Conservation (phyloP, 345 rosid genomes). For the Ricinus communis region DNA sequence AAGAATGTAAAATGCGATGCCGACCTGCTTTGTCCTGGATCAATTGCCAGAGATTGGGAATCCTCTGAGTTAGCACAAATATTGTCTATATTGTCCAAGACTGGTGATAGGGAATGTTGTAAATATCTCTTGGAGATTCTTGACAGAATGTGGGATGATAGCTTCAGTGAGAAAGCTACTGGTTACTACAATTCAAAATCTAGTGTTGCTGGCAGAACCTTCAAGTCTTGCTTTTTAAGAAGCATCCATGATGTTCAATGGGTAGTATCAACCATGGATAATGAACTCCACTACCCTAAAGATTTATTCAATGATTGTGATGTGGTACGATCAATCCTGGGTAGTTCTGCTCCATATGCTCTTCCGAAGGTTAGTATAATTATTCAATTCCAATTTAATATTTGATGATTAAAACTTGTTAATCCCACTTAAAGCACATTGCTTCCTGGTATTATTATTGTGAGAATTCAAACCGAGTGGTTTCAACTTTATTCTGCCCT, state of each 20-base stretch:
- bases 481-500: not conserved
- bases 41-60: conserved; percentile 77
- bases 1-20: conserved; percentile 31
- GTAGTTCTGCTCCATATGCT: conserved; percentile 74
- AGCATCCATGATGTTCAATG: conserved; percentile 57
- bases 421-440: not conserved
- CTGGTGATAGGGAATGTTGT: conserved; percentile 49
- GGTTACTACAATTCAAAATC: conserved; percentile 35
- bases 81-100: conserved; percentile 44
- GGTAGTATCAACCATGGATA: conserved; percentile 74
- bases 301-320: conserved; percentile 80
- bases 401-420: not conserved
- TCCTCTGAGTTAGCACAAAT: conserved; percentile 64
- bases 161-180: conserved; percentile 54
- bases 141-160: conserved; percentile 73
- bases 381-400: not conserved
- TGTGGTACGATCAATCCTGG: conserved; percentile 68
- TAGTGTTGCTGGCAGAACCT: conserved; percentile 37
- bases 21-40: conserved; percentile 36
- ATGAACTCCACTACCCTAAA: conserved; percentile 63
- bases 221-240: conserved; percentile 69
- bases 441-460: not conserved
- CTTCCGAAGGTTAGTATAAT: conserved; percentile 78
- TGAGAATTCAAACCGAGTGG: not conserved
- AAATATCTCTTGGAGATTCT: conserved; percentile 68